These are phyloP conservation scores for Cystobasidium tubakii DNA, from an alignment of 768 basidiomycete genomes.

Conservation along the genomic window DNA sequence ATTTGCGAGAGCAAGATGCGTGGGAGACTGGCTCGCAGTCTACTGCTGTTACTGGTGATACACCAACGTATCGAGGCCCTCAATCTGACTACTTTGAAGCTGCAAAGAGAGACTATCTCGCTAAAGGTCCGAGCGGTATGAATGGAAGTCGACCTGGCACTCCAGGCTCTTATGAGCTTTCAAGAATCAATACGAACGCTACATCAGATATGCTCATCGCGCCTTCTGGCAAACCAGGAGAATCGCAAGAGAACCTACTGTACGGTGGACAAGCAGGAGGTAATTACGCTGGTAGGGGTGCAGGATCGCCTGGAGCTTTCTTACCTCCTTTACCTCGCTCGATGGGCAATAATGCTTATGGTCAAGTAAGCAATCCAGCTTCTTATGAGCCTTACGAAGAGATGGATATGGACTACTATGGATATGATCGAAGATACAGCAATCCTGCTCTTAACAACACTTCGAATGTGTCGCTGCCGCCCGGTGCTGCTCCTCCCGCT, in stretches of 20 bases:
- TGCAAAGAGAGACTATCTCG: constrained; percentile 35
- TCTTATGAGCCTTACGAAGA: constrained; percentile 4
- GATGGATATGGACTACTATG: neutral
- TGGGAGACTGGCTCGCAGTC: constrained; percentile 39
- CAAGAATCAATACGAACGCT: neutral
- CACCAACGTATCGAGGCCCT: constrained; percentile 6
- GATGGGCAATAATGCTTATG: neutral
- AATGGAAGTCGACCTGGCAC: constrained; percentile 48
- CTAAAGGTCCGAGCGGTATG: constrained; percentile 30
- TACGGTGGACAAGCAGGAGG: constrained; percentile 5
- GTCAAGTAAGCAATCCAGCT: neutral
- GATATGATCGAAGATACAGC: neutral
- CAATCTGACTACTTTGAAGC: constrained; percentile 18
- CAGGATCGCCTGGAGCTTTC: neutral
- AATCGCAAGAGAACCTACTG: constrained; percentile 27
- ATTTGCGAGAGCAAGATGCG: constrained; percentile 35
- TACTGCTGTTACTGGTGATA: constrained; percentile 34
- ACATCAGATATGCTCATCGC: neutral
- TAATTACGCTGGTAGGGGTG: neutral
- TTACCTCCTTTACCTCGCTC: constrained; percentile 5
- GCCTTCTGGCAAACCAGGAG: neutral
- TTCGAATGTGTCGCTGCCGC: neutral
- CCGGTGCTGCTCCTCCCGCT: neutral
- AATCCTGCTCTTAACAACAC: neutral
- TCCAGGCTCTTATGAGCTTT: constrained; percentile 17